Evolutionary conservation across 2,329 filamentous ascomycete species (phyloP), one percentile per base, ranked within the genome.

Genomic region (Fusarium zealandicum): DNA sequence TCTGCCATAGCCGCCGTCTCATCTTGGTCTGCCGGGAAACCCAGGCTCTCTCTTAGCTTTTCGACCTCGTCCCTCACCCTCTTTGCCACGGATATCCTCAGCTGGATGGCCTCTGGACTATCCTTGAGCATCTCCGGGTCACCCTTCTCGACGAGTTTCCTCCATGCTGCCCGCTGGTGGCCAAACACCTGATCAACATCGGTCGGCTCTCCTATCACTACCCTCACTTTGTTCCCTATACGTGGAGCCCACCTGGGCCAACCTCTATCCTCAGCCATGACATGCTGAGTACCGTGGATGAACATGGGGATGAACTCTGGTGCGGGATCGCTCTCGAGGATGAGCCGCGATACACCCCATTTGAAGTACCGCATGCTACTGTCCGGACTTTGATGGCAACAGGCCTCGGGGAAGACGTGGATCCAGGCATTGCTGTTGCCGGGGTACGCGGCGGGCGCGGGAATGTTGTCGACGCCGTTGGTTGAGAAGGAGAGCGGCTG

Each of bases 351-450:
- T 2, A 98, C 82, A 1, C 95, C 95, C 95, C 95, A 99, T 78
- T 96, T 97, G 84, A 98, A 98, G 76, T 99, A 99, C 25, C 95
- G 89, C 80, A 98, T 88, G 7, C 88, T 85, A 66, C 87, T 86
- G 35, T 86, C 79, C 1, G 89, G 83, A 63, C 92, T 87, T 76
- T 99, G 95, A 74, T 98, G 93, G 38, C 96, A 92, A 73, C 90
- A 92, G 40, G 92, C 95, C 75, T 99, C 95, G 11, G 95, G 95
- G 73, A 98, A 98, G 48, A 98, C 89, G 73, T 99, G 95, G 4
- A 99, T 80, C 95, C 95, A 99, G 37, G 86, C 85, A 72, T 90
- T 83, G 38, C 85, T 85, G 66, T 92, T 87, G 59, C 76, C 81
- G 2, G 84, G 73, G 71, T 90, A 93, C 40, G 86, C 83, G 2